Conservation (phyloP, 2,329 filamentous ascomycete genomes). For the Lomentospora prolificans region DNA sequence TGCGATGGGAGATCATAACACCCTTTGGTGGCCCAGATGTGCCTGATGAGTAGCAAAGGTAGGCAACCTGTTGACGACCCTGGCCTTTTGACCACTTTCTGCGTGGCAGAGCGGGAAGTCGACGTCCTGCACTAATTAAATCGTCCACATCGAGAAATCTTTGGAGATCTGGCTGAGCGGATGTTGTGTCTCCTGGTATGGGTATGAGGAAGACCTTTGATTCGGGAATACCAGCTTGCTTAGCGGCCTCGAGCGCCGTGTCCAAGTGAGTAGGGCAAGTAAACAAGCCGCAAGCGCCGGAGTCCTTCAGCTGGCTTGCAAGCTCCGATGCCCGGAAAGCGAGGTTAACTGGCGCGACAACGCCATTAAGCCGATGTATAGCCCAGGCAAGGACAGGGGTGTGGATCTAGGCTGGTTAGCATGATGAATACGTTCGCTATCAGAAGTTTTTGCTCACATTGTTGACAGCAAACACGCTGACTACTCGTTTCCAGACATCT, state of each 20-base stretch:
- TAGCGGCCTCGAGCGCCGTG: conserved; percentile 7
- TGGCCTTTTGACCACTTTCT: conserved; percentile 1
- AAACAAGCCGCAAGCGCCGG: conserved; percentile 3
- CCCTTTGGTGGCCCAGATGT: conserved; percentile 6
- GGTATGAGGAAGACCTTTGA: conserved; percentile 5
- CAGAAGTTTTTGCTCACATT: conserved; percentile 8
- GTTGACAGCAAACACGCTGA: conserved; percentile 10
- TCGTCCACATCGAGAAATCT: background rate
- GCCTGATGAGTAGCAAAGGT: background rate
- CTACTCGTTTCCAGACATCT: conserved; percentile 9
- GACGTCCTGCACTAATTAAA: background rate
- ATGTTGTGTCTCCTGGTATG: background rate
- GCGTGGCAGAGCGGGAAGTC: background rate
- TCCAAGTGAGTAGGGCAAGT: conserved; percentile 6
- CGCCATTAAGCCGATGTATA: conserved; percentile 8
- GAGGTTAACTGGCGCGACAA: conserved; percentile 9
- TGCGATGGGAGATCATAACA: conserved; percentile 7
- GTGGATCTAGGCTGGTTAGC: conserved; percentile 3
- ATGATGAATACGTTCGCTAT: background rate
- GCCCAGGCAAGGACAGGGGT: conserved; percentile 9
- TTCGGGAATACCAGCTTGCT: background rate
- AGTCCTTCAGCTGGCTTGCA: conserved; percentile 9
- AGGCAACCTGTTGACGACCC: background rate
- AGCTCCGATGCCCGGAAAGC: conserved; percentile 8
- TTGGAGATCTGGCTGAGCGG: background rate